phyloP scores from a whole-genome alignment of 148 eudicot species.

The Fagopyrum homotropicum region DNA sequence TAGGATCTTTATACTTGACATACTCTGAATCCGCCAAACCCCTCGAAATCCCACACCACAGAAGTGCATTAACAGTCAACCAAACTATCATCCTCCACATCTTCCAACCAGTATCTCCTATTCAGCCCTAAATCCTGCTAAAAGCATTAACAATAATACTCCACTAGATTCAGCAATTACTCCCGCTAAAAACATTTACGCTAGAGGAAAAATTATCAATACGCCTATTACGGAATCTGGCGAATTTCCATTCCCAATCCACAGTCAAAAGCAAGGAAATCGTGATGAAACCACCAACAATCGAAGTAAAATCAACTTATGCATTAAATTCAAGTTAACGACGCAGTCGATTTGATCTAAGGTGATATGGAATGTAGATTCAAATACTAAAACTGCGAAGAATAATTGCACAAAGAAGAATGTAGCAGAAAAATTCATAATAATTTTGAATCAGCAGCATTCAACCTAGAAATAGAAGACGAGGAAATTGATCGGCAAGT shows the following conservation, averaged over 20 bases:
- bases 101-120: neutral
- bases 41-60: slow-evolving; percentile 2
- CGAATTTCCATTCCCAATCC: too few species aligned
- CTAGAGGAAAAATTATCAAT: neutral
- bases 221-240: neutral
- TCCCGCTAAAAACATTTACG: neutral
- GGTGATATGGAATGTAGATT: neutral
- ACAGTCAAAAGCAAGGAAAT: neutral
- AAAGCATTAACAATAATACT: neutral
- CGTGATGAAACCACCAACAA: neutral
- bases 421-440: neutral
- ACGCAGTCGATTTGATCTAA: neutral
- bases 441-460: neutral
- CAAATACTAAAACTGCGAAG: neutral
- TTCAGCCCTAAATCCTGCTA: neutral
- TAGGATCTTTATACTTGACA: slow-evolving; percentile 6
- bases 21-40: slow-evolving; percentile 5
- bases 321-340: neutral
- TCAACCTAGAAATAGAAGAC: neutral
- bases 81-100: neutral
- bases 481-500: neutral
- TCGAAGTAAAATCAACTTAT: neutral
- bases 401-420: neutral
- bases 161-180: slow-evolving; percentile 1
- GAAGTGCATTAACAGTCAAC: neutral